phyloP scores from a whole-genome alignment of 1,284 basidiomycete genomes.

The Earliella scabrosa region DNA sequence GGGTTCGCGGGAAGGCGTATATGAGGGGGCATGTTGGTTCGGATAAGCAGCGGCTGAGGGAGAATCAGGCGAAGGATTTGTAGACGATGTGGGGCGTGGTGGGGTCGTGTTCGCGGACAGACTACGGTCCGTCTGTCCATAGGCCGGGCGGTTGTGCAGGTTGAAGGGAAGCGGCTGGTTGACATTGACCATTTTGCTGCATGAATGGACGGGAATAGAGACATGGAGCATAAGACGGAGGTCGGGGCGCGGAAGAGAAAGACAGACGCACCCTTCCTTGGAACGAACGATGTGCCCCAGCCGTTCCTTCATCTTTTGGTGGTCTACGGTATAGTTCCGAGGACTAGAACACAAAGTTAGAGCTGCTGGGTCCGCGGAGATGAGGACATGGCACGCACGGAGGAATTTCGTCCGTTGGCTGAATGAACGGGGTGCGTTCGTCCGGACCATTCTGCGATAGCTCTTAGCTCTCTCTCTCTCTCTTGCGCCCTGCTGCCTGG shows the following conservation, averaged over 20 bases:
- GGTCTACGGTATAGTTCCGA: conserved; percentile 44
- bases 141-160: conserved; percentile 54
- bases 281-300: conserved; percentile 62
- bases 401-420: conserved; percentile 31
- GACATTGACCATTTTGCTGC: conserved; percentile 76
- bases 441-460: conserved; percentile 29
- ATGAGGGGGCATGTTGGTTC: conserved; percentile 20
- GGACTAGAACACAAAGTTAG: background rate
- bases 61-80: conserved; percentile 12
- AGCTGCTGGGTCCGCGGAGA: background rate
- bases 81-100: conserved; percentile 25
- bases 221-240: conserved; percentile 3
- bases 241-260: background rate
- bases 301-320: conserved; percentile 55
- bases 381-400: conserved; percentile 12
- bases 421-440: conserved; percentile 37
- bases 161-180: conserved; percentile 68
- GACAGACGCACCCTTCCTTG: conserved; percentile 59
- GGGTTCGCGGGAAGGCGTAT: conserved; percentile 30
- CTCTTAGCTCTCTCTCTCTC: background rate
- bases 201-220: background rate
- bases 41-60: conserved; percentile 11
- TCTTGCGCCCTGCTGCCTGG: background rate
- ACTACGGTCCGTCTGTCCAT: conserved; percentile 30
- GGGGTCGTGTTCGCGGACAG: conserved; percentile 30